These are phyloP conservation scores for Globisporangium nunn DNA, from an alignment of 352 stramenopile species.

Conservation along the genomic window DNA sequence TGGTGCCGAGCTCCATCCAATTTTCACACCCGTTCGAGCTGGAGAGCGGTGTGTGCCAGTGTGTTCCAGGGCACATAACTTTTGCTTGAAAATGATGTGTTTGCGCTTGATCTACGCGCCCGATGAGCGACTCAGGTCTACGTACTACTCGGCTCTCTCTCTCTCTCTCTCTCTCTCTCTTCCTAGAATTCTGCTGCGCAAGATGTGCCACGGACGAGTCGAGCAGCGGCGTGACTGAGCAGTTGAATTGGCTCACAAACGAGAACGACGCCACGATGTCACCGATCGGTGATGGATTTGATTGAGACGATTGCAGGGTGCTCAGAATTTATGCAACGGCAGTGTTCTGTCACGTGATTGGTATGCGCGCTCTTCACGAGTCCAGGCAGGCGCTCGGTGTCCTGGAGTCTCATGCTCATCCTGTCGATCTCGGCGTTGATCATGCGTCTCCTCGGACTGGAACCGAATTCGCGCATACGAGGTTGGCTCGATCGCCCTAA, in stretches of 20 bases:
- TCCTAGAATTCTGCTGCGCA: conserved; percentile 1
- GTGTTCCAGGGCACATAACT: no score
- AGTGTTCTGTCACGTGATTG: conserved; percentile 34
- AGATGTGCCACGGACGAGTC: neutral
- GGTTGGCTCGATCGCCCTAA: conserved; percentile 9
- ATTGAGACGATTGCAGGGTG: neutral
- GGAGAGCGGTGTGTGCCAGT: no score
- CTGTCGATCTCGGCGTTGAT: conserved; percentile 42
- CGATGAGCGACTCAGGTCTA: neutral
- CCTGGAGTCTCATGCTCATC: conserved; percentile 35
- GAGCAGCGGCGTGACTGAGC: conserved; percentile 2
- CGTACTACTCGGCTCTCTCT: neutral
- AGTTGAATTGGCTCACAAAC: neutral
- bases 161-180: no score
- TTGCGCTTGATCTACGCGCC: neutral
- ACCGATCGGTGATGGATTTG: neutral
- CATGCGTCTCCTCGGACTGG: conserved; percentile 33
- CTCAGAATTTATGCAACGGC: conserved; percentile 29
- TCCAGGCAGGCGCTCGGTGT: conserved; percentile 36
- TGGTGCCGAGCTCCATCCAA: no score
- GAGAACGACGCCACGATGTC: neutral
- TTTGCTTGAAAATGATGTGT: conserved; percentile 1
- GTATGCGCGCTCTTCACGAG: conserved; percentile 26
- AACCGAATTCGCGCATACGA: conserved; percentile 28
- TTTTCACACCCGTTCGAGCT: no score